These are phyloP conservation scores for Teratosphaeria zuluensis DNA, from an alignment of 2,329 filamentous ascomycete genomes.

Conservation along the genomic window DNA sequence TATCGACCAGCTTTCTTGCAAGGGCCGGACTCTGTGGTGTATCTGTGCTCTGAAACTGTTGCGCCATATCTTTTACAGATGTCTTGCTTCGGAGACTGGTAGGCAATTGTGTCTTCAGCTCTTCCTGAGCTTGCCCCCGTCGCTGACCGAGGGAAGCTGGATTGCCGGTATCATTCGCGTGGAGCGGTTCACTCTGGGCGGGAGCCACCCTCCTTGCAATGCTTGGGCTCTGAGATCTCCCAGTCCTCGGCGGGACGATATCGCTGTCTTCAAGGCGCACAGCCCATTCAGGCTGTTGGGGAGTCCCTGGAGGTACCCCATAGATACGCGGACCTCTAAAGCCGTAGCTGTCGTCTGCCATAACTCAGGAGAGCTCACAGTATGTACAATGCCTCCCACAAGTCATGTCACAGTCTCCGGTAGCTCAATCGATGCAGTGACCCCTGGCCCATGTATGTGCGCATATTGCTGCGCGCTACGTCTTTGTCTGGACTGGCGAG, in stretches of 20 bases:
- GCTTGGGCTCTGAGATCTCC: background rate
- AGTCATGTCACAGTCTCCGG: background rate
- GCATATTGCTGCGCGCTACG: background rate
- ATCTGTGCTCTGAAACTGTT: background rate
- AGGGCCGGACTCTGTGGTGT: background rate
- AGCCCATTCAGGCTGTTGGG: background rate
- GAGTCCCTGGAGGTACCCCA: background rate
- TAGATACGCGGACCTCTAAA: background rate
- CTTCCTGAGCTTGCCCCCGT: background rate
- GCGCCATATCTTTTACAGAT: background rate
- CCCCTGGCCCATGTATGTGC: background rate
- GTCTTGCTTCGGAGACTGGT: background rate
- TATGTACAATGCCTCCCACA: background rate
- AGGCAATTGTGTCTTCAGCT: background rate
- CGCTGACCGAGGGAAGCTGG: background rate
- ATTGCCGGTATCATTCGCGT: background rate
- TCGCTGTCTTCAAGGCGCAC: background rate
- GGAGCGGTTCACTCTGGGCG: background rate
- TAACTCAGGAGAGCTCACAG: background rate
- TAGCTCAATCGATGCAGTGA: background rate
- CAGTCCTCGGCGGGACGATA: background rate
- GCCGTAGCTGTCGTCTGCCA: background rate
- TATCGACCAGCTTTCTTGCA: background rate
- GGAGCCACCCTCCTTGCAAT: background rate
- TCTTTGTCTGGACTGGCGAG: background rate